Conservation (phyloP, 345 rosid species). For the Geranium brycei region DNA sequence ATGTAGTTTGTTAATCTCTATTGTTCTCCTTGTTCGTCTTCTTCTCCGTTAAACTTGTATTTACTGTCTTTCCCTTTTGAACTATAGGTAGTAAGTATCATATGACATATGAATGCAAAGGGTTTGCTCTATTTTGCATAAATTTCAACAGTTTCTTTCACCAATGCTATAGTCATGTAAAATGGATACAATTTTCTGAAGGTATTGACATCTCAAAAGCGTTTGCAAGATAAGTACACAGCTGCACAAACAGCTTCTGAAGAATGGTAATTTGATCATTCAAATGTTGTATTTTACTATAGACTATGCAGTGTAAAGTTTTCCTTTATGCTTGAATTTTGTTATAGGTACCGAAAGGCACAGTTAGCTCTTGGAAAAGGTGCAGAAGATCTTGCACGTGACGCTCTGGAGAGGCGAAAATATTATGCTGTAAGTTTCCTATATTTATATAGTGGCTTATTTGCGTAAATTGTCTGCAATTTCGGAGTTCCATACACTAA, state of each 20-base stretch:
- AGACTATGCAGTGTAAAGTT: not conserved
- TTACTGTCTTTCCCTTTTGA: too few relatives aligned
- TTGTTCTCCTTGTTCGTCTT: too few relatives aligned
- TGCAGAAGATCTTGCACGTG: conserved; percentile 81
- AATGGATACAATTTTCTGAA: conserved; percentile 10
- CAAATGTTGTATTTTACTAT: conserved; percentile 1
- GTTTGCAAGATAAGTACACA: conserved; percentile 58
- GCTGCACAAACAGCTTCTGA: conserved; percentile 59
- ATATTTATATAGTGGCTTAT: not conserved
- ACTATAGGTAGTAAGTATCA: too few relatives aligned
- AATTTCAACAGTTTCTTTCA: too few relatives aligned
- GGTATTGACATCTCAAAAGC: conserved; percentile 74
- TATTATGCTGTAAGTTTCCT: conserved; percentile 44
- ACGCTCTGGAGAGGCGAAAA: conserved; percentile 73
- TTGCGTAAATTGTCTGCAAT: too few relatives aligned
- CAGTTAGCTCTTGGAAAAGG: conserved; percentile 71
- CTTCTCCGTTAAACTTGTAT: too few relatives aligned
- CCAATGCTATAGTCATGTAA: too few relatives aligned
- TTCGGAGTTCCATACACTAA: too few relatives aligned
- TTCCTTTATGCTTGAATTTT: not conserved
- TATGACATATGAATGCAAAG: too few relatives aligned
- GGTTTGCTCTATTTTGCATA: too few relatives aligned
- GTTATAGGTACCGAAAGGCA: conserved; percentile 60
- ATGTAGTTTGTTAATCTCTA: too few relatives aligned
- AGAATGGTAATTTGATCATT: conserved; percentile 41